A percentile compares a stretch with the other conserved stretches of the same genome.
Evolutionary conservation across 164 flowering plant genomes (phyloP).

Genomic region (Aristolochia fimbriata): DNA sequence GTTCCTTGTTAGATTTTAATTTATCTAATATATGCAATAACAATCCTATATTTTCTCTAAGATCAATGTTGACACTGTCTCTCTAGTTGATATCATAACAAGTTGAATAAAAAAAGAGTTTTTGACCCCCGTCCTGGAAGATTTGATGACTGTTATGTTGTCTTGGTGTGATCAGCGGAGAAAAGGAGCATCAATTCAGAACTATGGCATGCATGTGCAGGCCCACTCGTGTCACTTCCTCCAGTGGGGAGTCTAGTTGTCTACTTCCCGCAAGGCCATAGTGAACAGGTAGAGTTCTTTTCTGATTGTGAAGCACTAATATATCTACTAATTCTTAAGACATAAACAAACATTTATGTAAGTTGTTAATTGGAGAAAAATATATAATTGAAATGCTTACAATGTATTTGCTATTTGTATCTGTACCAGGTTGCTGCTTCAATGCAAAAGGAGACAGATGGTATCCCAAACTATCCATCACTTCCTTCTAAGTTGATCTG

Average conservation of each 20-base stretch:
- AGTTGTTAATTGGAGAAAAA: background rate
- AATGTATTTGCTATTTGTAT: conserved; percentile 1
- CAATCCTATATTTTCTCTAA: no score
- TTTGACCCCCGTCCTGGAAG: no score
- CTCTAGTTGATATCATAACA: no score
- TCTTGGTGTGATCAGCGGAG: conserved; percentile 39
- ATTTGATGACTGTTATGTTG: no score
- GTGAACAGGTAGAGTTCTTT: conserved; percentile 61
- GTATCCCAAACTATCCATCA: conserved; percentile 87
- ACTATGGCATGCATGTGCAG: conserved; percentile 99
- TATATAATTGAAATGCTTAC: background rate
- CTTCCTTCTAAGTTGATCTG: conserved; percentile 93
- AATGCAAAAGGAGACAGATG: conserved; percentile 80
- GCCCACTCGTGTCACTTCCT: conserved; percentile 87
- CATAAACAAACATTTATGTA: no score
- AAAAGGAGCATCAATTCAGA: conserved; percentile 82
- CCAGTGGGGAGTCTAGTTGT: conserved; percentile 93
- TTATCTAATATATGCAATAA: no score
- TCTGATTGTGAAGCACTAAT: no score
- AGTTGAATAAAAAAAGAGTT: no score
- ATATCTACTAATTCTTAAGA: no score
- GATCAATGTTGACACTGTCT: no score
- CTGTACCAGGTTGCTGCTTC: conserved; percentile 88
- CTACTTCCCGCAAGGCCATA: conserved; percentile 98
- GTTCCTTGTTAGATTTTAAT: no score